Conservation (phyloP, 2,329 filamentous ascomycete species). For the Trichophyton schoenleinii region DNA sequence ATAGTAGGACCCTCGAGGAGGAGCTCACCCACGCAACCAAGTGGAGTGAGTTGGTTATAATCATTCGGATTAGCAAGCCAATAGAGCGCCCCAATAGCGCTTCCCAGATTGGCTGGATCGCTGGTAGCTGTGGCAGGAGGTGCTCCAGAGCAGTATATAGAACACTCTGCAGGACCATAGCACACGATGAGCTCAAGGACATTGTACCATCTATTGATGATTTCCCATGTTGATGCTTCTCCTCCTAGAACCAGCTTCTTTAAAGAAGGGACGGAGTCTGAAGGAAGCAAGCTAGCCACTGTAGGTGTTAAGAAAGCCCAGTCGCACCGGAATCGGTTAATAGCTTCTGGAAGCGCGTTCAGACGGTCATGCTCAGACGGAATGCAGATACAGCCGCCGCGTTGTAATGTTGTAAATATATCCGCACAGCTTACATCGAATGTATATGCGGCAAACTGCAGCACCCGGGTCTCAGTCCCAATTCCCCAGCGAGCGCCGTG, state of each 20-base stretch:
- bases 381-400: constrained; percentile 34
- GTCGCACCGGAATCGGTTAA: constrained; percentile 36
- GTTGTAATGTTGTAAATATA: constrained; percentile 20
- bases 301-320: constrained; percentile 45
- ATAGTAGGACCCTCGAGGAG: constrained; percentile 28
- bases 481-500: constrained; percentile 24
- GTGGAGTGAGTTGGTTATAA: constrained; percentile 23
- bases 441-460: constrained; percentile 31
- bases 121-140: not conserved
- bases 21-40: constrained; percentile 28
- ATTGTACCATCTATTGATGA: constrained; percentile 24
- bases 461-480: constrained; percentile 13
- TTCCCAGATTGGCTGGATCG: constrained; percentile 6
- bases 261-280: constrained; percentile 25
- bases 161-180: constrained; percentile 13
- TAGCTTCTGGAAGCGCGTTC: constrained; percentile 34
- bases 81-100: constrained; percentile 12
- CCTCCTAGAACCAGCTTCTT: constrained; percentile 25
- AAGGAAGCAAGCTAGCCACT: constrained; percentile 33
- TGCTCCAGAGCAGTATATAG: constrained; percentile 12
- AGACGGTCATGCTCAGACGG: constrained; percentile 31
- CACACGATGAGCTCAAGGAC: constrained; percentile 23
- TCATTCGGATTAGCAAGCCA: constrained; percentile 28
- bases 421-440: constrained; percentile 31
- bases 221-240: constrained; percentile 20